Base-by-base conservation (phyloP, 2,329 filamentous ascomycete species). In the Ceratocystis ficicola region DNA sequence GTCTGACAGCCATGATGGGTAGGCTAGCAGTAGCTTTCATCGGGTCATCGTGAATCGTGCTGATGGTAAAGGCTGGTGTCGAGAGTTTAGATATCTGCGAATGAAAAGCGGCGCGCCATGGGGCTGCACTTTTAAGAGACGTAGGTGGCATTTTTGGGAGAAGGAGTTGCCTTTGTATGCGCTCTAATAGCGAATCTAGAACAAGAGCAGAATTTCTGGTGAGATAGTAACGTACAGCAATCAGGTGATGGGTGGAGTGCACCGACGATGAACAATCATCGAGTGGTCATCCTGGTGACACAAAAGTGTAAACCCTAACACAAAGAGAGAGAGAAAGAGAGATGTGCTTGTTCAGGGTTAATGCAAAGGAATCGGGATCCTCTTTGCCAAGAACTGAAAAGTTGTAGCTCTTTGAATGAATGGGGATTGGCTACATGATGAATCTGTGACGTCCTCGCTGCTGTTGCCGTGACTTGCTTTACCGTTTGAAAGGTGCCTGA, bases 61-160 rank as follows among this genome's bases (percentile, higher is more conserved):
- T 77, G 62, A 85, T 77, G 25, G 75, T 75, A 71, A 83, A 83
- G 64, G 76, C 76, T 5, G 81, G 78, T n/a, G 76, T 72, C 50
- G 75, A 69, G 76, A 83, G 79, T 63, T 73, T 71, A 61, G 75
- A 69, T 57, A 83, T 68, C 70, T 85, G 80, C n/a, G 78, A 73
- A 63, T 82, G 71, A 73, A 85, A 82, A 48, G 74, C 70, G 67
- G 74, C 71, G 65, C 81, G 80, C 82, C 82, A 85, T 8, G 82
- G 81, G 52, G 82, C 80, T 0, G 77, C 71, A 46, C 71, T 55
- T 2, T 57, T 57, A 30, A 57, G 52, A 30, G 36, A 30, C 8
- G 15, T 20, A 22, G 22, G 12, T 1, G 28, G 15, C 52, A 57
- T 57, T 2, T 57, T 7, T 1, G 10, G 8, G 48, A 22, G 48